These are phyloP conservation scores for Monilinia fructigena DNA, from an alignment of 2,329 filamentous ascomycete genomes.

Conservation along the genomic window DNA sequence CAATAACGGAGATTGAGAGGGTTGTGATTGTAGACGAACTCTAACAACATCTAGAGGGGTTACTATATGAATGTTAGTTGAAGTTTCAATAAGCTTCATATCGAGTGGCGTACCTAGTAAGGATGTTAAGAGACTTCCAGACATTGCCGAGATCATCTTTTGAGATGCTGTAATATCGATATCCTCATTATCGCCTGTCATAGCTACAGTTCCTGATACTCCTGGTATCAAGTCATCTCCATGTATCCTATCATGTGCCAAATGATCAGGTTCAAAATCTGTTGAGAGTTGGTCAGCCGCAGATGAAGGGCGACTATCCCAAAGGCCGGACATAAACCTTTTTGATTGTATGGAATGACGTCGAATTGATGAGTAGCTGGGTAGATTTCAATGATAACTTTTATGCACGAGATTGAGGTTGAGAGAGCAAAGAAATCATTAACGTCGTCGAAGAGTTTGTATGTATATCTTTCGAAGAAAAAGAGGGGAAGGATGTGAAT, in stretches of 20 bases:
- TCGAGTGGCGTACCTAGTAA: slow-evolving; percentile 65
- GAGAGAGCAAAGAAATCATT: background rate
- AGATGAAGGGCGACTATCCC: slow-evolving; percentile 30
- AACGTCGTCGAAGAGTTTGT: background rate
- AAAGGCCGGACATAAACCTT: slow-evolving; percentile 32
- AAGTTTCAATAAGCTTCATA: slow-evolving; percentile 10
- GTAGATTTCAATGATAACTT: background rate
- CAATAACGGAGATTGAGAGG: slow-evolving; percentile 50
- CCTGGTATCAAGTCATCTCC: slow-evolving; percentile 36
- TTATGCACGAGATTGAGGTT: background rate
- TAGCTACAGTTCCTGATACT: slow-evolving; percentile 34
- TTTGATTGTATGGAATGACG: slow-evolving; percentile 21
- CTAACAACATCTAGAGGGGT: slow-evolving; percentile 96
- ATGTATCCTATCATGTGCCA: slow-evolving; percentile 37
- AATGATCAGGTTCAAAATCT: slow-evolving; percentile 25
- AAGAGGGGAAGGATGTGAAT: background rate
- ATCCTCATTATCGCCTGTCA: slow-evolving; percentile 40
- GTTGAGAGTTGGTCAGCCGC: slow-evolving; percentile 31
- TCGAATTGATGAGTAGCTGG: slow-evolving; percentile 6
- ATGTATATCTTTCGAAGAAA: background rate
- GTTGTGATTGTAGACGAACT: slow-evolving; percentile 88
- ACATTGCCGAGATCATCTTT: slow-evolving; percentile 93
- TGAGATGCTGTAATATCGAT: slow-evolving; percentile 75
- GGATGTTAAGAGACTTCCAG: slow-evolving; percentile 86
- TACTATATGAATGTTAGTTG: slow-evolving; percentile 51